Evolutionary conservation across 2,329 filamentous ascomycete genomes (phyloP).

Genomic region (Xylariaceae sp.): DNA sequence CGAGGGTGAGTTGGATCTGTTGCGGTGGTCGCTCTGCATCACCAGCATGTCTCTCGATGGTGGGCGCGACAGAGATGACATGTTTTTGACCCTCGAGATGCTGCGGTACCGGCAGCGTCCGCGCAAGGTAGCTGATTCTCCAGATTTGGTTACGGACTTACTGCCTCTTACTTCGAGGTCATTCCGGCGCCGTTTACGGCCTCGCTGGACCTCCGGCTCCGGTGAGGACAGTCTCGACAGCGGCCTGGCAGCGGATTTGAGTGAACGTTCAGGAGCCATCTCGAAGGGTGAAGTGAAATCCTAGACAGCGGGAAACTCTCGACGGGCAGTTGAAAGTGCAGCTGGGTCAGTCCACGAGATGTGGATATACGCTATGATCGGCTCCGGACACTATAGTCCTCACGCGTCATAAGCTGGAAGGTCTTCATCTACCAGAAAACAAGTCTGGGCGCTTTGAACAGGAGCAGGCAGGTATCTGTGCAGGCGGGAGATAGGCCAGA

Average conservation of each 20-base stretch:
- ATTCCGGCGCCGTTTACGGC: constrained; percentile 34
- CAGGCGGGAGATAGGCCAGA: too few relatives aligned
- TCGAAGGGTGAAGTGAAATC: constrained; percentile 2
- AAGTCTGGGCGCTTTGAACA: too few relatives aligned
- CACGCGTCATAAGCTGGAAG: too few relatives aligned
- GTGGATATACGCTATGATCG: too few relatives aligned
- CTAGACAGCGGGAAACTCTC: background rate
- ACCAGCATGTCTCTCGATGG: constrained; percentile 11
- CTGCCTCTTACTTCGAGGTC: constrained; percentile 24
- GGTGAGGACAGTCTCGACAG: constrained; percentile 28
- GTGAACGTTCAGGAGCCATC: constrained; percentile 24
- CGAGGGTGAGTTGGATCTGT: constrained; percentile 29
- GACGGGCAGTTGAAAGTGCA: background rate
- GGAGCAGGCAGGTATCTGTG: too few relatives aligned
- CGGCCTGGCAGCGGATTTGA: constrained; percentile 23
- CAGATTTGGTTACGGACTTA: constrained; percentile 28
- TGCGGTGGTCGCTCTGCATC: constrained; percentile 22
- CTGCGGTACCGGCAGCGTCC: constrained; percentile 38
- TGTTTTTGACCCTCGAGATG: constrained; percentile 28
- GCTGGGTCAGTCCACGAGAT: background rate
- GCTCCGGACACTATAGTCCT: too few relatives aligned
- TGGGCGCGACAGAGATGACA: constrained; percentile 19
- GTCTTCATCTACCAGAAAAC: too few relatives aligned
- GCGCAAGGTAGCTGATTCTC: constrained; percentile 36
- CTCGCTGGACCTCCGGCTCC: constrained; percentile 33